Conservation (phyloP, 805 yeast species). For the Isabelozyma heimii region DNA sequence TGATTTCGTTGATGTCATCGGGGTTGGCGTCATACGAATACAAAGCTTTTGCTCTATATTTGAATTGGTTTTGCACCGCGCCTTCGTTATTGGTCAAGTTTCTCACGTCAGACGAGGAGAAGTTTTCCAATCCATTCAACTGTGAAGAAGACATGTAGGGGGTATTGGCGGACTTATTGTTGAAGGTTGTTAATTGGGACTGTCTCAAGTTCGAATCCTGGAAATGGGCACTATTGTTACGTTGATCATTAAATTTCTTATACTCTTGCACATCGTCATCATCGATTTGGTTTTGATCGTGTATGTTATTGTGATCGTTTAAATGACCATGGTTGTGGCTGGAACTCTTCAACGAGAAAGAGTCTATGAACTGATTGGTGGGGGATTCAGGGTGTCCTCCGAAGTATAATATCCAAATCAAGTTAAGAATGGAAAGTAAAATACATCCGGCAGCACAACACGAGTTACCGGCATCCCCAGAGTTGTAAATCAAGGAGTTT, state of each 20-base stretch:
- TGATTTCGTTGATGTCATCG: constrained; percentile 88
- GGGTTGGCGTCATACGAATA: constrained; percentile 88
- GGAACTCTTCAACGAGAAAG: constrained; percentile 60
- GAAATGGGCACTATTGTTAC: constrained; percentile 13
- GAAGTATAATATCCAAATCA: constrained; percentile 83
- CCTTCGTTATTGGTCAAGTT: constrained; percentile 28
- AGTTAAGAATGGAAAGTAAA: constrained; percentile 73
- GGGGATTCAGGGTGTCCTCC: constrained; percentile 93
- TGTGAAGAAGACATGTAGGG: constrained; percentile 52
- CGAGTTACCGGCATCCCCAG: constrained; percentile 58
- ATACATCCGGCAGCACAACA: constrained; percentile 95
- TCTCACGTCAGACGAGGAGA: constrained; percentile 35
- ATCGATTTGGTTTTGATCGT: background rate
- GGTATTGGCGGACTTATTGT: constrained; percentile 26
- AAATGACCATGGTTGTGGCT: constrained; percentile 35
- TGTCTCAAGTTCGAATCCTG: constrained; percentile 34
- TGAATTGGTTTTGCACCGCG: constrained; percentile 44
- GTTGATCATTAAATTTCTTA: constrained; percentile 12
- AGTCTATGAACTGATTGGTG: constrained; percentile 77
- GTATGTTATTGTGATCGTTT: constrained; percentile 14
- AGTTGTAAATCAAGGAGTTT: constrained; percentile 69
- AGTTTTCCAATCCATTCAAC: constrained; percentile 61
- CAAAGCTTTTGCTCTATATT: constrained; percentile 82
- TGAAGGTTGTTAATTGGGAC: constrained; percentile 25
- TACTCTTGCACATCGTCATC: constrained; percentile 19